A percentile compares a stretch with the other conserved stretches of the same genome.
Evolutionary conservation across 2,329 filamentous ascomycete species (phyloP).

Genomic region (Pezizomycotina sp.): DNA sequence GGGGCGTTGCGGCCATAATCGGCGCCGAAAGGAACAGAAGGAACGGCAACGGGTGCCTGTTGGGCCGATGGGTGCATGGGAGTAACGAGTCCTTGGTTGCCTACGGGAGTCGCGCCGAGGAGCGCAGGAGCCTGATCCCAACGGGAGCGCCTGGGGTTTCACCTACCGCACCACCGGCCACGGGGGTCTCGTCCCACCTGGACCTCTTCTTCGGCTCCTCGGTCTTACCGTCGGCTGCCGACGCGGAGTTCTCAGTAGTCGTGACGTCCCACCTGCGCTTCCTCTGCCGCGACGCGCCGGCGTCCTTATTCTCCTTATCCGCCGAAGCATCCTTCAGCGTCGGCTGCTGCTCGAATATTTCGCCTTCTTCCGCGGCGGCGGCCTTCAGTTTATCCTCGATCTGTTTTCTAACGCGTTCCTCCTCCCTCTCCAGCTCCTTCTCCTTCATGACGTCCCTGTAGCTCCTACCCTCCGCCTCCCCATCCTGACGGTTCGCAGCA

Average conservation of each 20-base stretch:
- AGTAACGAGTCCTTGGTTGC: constrained; percentile 56
- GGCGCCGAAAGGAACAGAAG: constrained; percentile 52
- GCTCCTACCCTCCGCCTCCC: constrained; percentile 55
- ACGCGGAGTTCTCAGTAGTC: constrained; percentile 36
- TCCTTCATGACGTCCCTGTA: constrained; percentile 85
- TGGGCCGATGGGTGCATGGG: constrained; percentile 57
- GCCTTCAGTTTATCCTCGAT: constrained; percentile 58
- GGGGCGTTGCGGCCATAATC: constrained; percentile 70
- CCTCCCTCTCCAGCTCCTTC: constrained; percentile 81
- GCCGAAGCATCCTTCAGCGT: constrained; percentile 48
- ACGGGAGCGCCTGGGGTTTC: constrained; percentile 58
- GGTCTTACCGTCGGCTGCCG: constrained; percentile 25
- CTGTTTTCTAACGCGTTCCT: constrained; percentile 64
- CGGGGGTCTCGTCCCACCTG: constrained; percentile 72
- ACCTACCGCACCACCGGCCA: constrained; percentile 37
- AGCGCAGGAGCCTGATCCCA: constrained; percentile 76
- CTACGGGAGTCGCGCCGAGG: constrained; percentile 52
- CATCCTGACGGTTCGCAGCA: constrained; percentile 54
- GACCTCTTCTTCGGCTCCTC: constrained; percentile 55
- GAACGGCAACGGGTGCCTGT: constrained; percentile 36
- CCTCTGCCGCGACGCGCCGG: constrained; percentile 31
- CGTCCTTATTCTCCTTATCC: constrained; percentile 58
- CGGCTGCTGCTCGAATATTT: constrained; percentile 48
- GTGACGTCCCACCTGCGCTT: constrained; percentile 90
- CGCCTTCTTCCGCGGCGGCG: constrained; percentile 40